Conservation (phyloP, 2,329 filamentous ascomycete species). For the Dactylonectria macrodidyma region DNA sequence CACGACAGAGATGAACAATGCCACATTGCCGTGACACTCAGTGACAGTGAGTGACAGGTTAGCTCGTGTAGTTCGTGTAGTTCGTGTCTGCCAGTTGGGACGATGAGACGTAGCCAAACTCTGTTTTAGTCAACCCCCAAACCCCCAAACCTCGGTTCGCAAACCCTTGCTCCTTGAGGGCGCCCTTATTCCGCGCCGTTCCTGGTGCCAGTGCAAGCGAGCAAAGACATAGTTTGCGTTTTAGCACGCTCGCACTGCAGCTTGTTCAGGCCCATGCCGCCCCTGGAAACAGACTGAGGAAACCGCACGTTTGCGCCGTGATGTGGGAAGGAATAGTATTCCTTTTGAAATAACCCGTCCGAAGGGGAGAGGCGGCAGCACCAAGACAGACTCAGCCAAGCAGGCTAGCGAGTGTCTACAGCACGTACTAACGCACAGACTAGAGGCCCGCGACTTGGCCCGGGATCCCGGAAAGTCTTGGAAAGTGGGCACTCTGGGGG, state of each 20-base stretch:
- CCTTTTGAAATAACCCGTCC: no score
- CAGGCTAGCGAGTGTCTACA: background rate
- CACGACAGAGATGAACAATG: no score
- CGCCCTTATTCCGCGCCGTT: background rate
- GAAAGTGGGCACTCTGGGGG: no score
- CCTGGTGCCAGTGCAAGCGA: background rate
- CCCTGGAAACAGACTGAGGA: background rate
- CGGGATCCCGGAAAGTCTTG: constrained; percentile 19
- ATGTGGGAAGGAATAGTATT: background rate
- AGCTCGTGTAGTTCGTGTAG: no score
- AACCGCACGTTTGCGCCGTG: background rate
- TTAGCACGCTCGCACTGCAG: no score
- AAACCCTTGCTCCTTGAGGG: background rate
- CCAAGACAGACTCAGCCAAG: background rate
- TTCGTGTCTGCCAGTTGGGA: background rate
- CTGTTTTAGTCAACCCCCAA: background rate
- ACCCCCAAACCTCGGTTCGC: background rate
- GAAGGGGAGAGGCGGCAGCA: background rate
- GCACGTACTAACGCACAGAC: background rate
- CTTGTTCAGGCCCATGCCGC: no score
- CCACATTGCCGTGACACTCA: no score
- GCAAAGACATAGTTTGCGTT: background rate
- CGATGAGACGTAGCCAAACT: background rate
- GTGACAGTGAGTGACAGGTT: no score
- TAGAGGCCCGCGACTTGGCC: background rate